Evolutionary conservation across 371 early-diverging fungal genomes (phyloP), one percentile per base, ranked within the genome.

Genomic region (Mortierella sp.): DNA sequence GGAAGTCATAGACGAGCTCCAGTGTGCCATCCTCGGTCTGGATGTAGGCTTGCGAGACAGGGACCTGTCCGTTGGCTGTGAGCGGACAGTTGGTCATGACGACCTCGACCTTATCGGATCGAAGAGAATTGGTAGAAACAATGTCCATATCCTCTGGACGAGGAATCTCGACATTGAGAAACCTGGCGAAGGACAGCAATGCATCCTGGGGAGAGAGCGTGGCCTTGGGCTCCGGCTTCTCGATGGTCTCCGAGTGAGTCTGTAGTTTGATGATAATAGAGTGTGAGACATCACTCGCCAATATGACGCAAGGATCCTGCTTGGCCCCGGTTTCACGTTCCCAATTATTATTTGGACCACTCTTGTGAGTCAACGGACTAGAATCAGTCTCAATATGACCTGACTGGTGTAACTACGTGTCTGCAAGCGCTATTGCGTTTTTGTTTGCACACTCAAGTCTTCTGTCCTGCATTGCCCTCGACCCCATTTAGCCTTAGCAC

Each of bases 1-100:
- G 88, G 56, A 97, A 66, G 66, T 95, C 96, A 92, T 95, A 97
- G 31, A 94, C 93, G 17, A 90, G 86, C 32, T 78, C 73, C 43
- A 87, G 56, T 2, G n/a, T 21, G 15, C 88, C 89, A 9, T 83
- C 81, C 23, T 82, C 84, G n/a, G 79, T 80, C 61, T 88, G 89
- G 56, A 89, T 66, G 65, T 89, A 89, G 19, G 84, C 85, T 57
- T 81, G 83, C 7, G 75, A 63, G 6, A 82, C 88, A n/a, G 84
- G 83, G 27, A 88, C 90, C 54, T 79, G 50, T 42, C 81, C 83
- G 23, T 83, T 80, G 24, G 82, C 67, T 0, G 92, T 87, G 60
- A 81, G 80, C 5, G 93, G 91, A 6, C 92, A 87, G 61, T 89
- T 84, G 64, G 70, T 79, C 64, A 80, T 48, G 50, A 65, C 58